These are phyloP conservation scores for Lactarius evosmus DNA, from an alignment of 768 basidiomycete genomes.

Conservation along the genomic window DNA sequence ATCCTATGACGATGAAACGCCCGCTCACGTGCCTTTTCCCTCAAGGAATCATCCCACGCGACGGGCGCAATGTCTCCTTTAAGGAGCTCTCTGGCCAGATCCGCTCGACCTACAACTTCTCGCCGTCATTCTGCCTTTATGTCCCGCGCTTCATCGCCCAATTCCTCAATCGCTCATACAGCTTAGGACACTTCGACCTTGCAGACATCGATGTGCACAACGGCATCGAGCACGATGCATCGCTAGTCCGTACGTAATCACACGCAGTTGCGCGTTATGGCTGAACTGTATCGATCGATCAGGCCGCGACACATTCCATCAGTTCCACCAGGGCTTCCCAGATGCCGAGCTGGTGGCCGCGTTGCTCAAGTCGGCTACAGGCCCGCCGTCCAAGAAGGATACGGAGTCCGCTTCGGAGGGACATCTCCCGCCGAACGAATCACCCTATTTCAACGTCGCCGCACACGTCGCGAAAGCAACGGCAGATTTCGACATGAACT, in stretches of 20 bases:
- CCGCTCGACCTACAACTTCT: constrained; percentile 64
- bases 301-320: constrained; percentile 52
- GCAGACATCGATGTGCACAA: constrained; percentile 70
- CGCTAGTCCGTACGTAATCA: constrained; percentile 49
- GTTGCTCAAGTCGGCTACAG: constrained; percentile 56
- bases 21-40: neutral
- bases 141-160: constrained; percentile 59
- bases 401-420: neutral
- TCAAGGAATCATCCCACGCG: constrained; percentile 47
- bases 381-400: constrained; percentile 40
- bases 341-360: constrained; percentile 47
- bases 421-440: constrained; percentile 12
- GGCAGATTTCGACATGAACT: constrained; percentile 21
- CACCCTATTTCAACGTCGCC: constrained; percentile 15
- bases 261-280: neutral
- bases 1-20: neutral
- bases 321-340: constrained; percentile 55
- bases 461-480: constrained; percentile 13
- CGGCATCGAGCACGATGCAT: constrained; percentile 70
- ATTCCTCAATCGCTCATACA: constrained; percentile 55
- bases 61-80: constrained; percentile 72
- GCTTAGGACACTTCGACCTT: constrained; percentile 58
- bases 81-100: constrained; percentile 42
- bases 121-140: constrained; percentile 62
- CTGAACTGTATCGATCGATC: neutral